A percentile compares a stretch with the other conserved stretches of the same genome.
Evolutionary conservation across 2,329 filamentous ascomycete species (phyloP).

Genomic region (Penicillium sp.): DNA sequence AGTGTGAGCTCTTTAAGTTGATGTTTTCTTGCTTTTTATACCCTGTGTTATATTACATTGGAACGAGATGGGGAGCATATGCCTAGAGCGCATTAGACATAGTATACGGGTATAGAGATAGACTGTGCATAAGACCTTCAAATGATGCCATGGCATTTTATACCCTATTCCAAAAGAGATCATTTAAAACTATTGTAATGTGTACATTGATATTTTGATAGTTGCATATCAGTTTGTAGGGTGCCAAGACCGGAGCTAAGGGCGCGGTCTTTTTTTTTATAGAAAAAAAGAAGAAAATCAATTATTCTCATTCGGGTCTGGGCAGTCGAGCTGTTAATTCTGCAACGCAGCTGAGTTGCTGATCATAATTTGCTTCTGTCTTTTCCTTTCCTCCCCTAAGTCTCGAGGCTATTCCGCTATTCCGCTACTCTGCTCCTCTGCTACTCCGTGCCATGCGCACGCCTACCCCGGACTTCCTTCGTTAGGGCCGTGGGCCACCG

Average conservation of each 20-base stretch:
- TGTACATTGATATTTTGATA: neutral
- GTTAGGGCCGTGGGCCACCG: neutral
- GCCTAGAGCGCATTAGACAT: conserved; percentile 6
- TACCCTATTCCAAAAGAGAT: neutral
- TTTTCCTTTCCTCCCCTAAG: neutral
- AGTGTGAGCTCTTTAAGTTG: conserved; percentile 13
- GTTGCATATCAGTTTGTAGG: neutral
- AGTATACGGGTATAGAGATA: conserved; percentile 13
- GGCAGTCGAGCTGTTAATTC: neutral
- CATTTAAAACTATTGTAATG: neutral
- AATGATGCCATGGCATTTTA: conserved; percentile 8
- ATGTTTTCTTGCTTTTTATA: conserved; percentile 8
- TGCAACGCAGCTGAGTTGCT: neutral
- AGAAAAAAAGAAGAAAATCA: no score
- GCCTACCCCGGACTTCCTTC: neutral
- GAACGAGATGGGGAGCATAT: neutral
- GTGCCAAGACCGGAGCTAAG: neutral
- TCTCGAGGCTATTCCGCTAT: neutral
- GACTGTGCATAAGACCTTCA: conserved; percentile 15
- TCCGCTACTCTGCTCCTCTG: neutral
- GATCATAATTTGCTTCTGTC: neutral
- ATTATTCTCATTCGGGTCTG: neutral
- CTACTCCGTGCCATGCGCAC: neutral
- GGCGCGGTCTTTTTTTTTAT: neutral
- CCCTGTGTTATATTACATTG: conserved; percentile 10